Evolutionary conservation across 305 asterid genomes (phyloP), one percentile per base, ranked within the genome.

Genomic region (Fraxinus albicans): DNA sequence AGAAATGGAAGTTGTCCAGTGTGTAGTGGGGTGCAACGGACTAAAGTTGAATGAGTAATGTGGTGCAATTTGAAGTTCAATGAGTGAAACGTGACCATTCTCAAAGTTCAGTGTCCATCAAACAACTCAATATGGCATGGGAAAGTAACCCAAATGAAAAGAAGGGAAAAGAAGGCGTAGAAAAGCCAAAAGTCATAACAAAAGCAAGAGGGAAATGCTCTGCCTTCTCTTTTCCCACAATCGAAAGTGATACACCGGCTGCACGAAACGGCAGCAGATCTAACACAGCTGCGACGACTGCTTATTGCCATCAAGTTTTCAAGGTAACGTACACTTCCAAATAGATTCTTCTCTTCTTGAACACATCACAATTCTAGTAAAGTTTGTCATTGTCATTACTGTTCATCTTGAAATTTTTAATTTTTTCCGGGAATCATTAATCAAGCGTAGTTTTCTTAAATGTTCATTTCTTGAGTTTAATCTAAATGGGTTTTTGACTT

Each of bases 191-290:
- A 58, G 69, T 19, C 69, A 58, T 19, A 17, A 58, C 69, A 7
- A 7, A n/a, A 19, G 19, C 58, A 47, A 47, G 47, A 40, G 47
- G 8, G 47, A n/a, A 19, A 6, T 58, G 3, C 10, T 58, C 27
- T 58, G 67, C 67, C 10, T n/a, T 47, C 58, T 47, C 10, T n/a
- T 58, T 58, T 58, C 67, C 67, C 67, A 19, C 27, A 23, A 21
- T 42, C 31, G 84, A 60, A 78, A 77, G 78, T 36, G 81, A 77
- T 34, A 27, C 77, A 79, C 40, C 87, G 44, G 80, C 84, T 73
- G 81, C 81, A 15, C 17, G 73, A 42, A n/a, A 40, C 69, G 77
- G 77, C 31, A 79, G 47, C 78, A 21, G 33, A 38, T 25, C 73
- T 31, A 80, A 31, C 60, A 5, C 81, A 8, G 65, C 47, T 25